A percentile compares a stretch with the other conserved stretches of the same genome.
These are phyloP conservation scores for Ophiostoma sp. DNA, from an alignment of 2,329 filamentous ascomycete genomes.

Conservation along the genomic window DNA sequence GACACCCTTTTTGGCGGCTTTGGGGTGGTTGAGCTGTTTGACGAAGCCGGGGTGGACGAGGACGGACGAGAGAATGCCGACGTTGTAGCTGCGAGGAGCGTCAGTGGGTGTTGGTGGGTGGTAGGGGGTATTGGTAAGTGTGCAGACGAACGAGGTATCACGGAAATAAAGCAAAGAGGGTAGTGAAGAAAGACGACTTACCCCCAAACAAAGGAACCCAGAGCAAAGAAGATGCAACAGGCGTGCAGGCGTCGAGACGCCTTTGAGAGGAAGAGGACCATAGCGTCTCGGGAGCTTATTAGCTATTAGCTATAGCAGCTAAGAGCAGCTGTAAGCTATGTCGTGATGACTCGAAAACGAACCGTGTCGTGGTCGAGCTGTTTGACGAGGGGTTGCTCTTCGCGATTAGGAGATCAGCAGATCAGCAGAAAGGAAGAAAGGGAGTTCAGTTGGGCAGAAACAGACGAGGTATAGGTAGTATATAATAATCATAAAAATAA, in stretches of 20 bases:
- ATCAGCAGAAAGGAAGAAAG: too few relatives aligned
- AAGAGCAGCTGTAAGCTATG: too few relatives aligned
- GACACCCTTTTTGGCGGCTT: conserved; percentile 43
- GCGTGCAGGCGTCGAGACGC: conserved; percentile 40
- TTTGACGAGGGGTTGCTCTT: too few relatives aligned
- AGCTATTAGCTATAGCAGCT: background rate
- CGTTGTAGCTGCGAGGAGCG: conserved; percentile 44
- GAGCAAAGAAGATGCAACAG: conserved; percentile 48
- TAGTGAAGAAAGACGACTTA: conserved; percentile 31
- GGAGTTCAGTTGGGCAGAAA: too few relatives aligned
- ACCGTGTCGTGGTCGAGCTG: too few relatives aligned
- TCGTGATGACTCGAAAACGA: too few relatives aligned
- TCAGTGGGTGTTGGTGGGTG: background rate
- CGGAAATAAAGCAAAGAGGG: background rate
- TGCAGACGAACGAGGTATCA: background rate
- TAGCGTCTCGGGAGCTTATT: too few relatives aligned
- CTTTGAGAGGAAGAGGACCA: conserved; percentile 30
- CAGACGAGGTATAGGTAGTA: too few relatives aligned
- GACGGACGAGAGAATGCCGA: conserved; percentile 52
- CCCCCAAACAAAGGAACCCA: conserved; percentile 55
- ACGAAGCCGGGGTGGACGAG: conserved; percentile 52
- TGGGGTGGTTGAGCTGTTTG: conserved; percentile 41
- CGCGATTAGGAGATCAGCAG: too few relatives aligned
- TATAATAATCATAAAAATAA: background rate
- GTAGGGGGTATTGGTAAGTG: too few relatives aligned